phyloP scores from a whole-genome alignment of 768 basidiomycete species.

The Mycena latifolia region DNA sequence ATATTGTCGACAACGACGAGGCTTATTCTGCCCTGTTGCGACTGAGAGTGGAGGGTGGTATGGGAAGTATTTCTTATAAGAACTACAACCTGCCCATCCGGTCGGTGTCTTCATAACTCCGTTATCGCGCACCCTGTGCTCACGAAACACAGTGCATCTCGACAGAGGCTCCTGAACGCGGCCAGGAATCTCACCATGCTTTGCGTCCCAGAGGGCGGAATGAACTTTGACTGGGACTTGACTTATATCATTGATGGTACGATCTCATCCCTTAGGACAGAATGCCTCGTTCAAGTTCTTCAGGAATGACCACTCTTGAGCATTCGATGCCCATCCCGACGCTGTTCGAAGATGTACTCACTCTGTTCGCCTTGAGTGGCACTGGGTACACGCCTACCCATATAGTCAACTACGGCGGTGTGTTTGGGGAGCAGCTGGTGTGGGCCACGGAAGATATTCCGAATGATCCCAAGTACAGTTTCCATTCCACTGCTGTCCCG shows the following conservation, averaged over 20 bases:
- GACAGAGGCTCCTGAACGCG: slow-evolving; percentile 73
- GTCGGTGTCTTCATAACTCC: slow-evolving; percentile 46
- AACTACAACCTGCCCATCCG: slow-evolving; percentile 80
- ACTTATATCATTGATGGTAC: slow-evolving; percentile 84
- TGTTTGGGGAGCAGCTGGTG: slow-evolving; percentile 73
- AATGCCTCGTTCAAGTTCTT: background rate
- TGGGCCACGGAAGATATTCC: slow-evolving; percentile 78
- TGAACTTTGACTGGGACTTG: slow-evolving; percentile 85
- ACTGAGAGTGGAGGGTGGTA: slow-evolving; percentile 80
- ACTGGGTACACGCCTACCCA: slow-evolving; percentile 80
- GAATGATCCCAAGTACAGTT: slow-evolving; percentile 74
- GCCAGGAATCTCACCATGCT: slow-evolving; percentile 75
- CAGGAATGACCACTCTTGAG: slow-evolving; percentile 84
- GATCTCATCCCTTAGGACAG: slow-evolving; percentile 8
- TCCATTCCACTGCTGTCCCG: background rate
- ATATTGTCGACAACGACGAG: slow-evolving; percentile 71
- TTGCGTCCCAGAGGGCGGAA: slow-evolving; percentile 83
- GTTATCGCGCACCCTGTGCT: background rate
- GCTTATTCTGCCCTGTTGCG: slow-evolving; percentile 75
- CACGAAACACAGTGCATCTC: slow-evolving; percentile 57
- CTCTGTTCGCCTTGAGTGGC: slow-evolving; percentile 73
- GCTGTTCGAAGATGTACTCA: slow-evolving; percentile 76
- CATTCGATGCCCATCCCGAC: slow-evolving; percentile 75
- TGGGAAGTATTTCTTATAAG: slow-evolving; percentile 80
- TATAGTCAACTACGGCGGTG: slow-evolving; percentile 83